Evolutionary conservation across 495 filamentous ascomycete species (phyloP), one percentile per base, ranked within the genome.

Genomic region (Penicillium roqueforti): DNA sequence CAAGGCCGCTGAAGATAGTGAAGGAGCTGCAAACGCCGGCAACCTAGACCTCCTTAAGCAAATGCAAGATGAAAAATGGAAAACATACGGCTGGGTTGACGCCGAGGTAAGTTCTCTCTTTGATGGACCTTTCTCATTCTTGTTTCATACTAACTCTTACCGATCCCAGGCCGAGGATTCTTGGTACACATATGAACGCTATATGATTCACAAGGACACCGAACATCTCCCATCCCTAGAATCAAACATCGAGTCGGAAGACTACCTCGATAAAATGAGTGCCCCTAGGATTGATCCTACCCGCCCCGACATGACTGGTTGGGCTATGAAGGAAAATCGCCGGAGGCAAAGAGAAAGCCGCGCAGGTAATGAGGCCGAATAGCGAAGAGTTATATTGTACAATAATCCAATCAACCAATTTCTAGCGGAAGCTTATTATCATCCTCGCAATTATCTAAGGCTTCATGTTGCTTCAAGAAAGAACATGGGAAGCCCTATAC

Each of bases 51-150:
- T 83, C 1, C 65, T 87, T 49, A 76, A 80, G 53, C 71, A 73
- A 28, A 83, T 83, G 58, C 82, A 87, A 58, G 82, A 86, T 47
- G 87, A 91, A 56, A 72, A 75, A 53, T 91, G 87, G 87, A 78
- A 73, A 47, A 68, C 68, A 26, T 71, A 86, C 57, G 71, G 78
- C 29, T 91, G 86, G 76, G 61, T 84, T 42, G 87, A 91, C 63
- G 84, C 87, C 45, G 83, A 88, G 64, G 82, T 84, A 66, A 56
- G 72, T 55, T 28, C 42, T 16, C 11, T 36, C 13, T 11, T 20
- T 9, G 26, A 25, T 23, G 9, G 18, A 19, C 41, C 14, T 52
- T 53, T 41, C 6, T 32, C n/a, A 39, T 16, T 19, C 20, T 22
- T 14, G 8, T 18, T 8, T 16, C 56, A 31, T 65, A 36, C 50